A percentile compares a stretch with the other conserved stretches of the same genome.
Evolutionary conservation across 148 eudicot species (phyloP).

Genomic region (Rhododendron ferrugineum): DNA sequence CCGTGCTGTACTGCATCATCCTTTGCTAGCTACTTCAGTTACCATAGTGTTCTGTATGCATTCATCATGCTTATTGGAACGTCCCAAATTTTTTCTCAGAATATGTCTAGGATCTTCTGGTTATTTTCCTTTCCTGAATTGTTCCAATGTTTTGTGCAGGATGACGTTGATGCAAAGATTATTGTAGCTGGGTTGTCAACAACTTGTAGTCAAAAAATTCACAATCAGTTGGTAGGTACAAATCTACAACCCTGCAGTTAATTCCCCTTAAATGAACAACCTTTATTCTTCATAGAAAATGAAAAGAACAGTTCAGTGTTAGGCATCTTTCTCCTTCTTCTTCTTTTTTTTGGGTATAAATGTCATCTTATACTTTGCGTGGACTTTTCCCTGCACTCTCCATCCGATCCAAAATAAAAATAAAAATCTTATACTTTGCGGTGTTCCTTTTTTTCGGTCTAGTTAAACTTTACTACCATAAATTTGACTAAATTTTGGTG

Average conservation of each 20-base stretch:
- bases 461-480: not conserved
- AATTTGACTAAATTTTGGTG: not conserved
- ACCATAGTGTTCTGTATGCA: not conserved
- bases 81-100: not conserved
- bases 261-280: not conserved
- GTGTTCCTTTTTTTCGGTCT: not conserved
- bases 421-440: not conserved
- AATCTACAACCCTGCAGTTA: not conserved
- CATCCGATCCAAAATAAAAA: not conserved
- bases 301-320: not conserved
- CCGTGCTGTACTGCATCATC: not conserved
- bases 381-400: not conserved
- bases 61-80: not conserved
- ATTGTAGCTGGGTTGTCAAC: slow-evolving; percentile 88
- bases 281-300: not conserved
- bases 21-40: slow-evolving; percentile 1
- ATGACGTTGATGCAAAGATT: slow-evolving; percentile 71
- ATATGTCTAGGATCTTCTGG: slow-evolving; percentile 24
- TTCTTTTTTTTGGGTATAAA: not conserved
- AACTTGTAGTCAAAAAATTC: slow-evolving; percentile 97
- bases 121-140: slow-evolving; percentile 4
- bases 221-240: slow-evolving; percentile 82
- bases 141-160: slow-evolving; percentile 42
- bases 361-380: not conserved
- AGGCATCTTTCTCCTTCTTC: not conserved